These are phyloP conservation scores for Russula emetica DNA, from an alignment of 768 basidiomycete genomes.

Conservation along the genomic window DNA sequence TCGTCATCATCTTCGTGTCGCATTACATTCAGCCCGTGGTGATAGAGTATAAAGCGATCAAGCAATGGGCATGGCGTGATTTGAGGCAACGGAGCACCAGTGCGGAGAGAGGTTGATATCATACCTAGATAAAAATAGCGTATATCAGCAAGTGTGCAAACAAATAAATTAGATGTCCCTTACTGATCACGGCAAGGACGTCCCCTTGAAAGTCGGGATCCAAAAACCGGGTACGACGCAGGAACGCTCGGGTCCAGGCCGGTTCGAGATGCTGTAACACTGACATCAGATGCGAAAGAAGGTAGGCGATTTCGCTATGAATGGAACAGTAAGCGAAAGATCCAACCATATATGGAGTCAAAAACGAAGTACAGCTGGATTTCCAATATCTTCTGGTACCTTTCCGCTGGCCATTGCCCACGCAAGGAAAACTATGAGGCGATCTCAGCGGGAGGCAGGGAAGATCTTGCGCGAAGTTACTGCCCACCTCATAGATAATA, in stretches of 20 bases:
- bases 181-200: conserved; percentile 75
- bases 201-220: conserved; percentile 84
- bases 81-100: conserved; percentile 74
- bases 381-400: conserved; percentile 67
- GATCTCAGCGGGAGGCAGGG: not conserved
- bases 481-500: conserved; percentile 59
- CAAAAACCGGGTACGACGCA: conserved; percentile 66
- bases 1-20: conserved; percentile 69
- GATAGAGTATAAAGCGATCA: conserved; percentile 43
- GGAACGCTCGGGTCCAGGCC: conserved; percentile 72
- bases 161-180: conserved; percentile 27
- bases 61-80: conserved; percentile 74
- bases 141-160: not conserved
- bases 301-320: conserved; percentile 59
- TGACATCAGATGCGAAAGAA: conserved; percentile 69
- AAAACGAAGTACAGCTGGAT: conserved; percentile 53
- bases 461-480: conserved; percentile 1
- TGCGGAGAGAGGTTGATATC: conserved; percentile 70
- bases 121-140: conserved; percentile 45
- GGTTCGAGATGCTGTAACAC: conserved; percentile 68
- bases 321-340: conserved; percentile 19
- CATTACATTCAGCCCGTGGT: conserved; percentile 62
- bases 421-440: conserved; percentile 60
- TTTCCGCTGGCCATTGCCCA: conserved; percentile 74
- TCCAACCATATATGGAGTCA: not conserved